Evolutionary conservation across 2,329 filamentous ascomycete species (phyloP).

Genomic region (Exophiala sp.): DNA sequence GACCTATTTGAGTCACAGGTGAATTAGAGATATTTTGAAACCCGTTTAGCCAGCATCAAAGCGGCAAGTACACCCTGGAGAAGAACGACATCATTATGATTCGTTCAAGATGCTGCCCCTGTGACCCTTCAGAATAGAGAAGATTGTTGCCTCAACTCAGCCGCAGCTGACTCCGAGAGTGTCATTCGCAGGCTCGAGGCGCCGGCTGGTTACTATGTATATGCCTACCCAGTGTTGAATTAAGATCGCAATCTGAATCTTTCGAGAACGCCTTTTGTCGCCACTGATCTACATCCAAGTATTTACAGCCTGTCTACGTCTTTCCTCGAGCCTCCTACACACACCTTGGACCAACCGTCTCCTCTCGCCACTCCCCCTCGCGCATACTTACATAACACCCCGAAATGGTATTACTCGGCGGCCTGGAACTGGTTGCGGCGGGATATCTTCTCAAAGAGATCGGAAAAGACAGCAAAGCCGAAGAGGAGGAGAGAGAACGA

Average conservation of each 20-base stretch:
- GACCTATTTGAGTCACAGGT: too few species aligned
- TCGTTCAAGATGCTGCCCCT: background rate
- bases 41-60: too few species aligned
- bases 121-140: background rate
- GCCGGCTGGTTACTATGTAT: background rate
- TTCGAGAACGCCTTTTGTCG: too few species aligned
- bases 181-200: background rate
- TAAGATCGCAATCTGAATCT: too few species aligned
- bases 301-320: too few species aligned
- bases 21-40: too few species aligned
- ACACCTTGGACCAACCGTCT: background rate
- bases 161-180: background rate
- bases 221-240: too few species aligned
- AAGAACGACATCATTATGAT: background rate
- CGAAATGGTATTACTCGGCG: constrained; percentile 25
- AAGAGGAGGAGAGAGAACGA: constrained; percentile 16
- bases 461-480: constrained; percentile 19
- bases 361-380: background rate
- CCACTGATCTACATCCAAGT: too few species aligned
- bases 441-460: constrained; percentile 25
- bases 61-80: too few species aligned
- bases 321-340: too few species aligned
- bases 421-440: constrained; percentile 25
- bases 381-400: background rate
- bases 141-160: background rate